Base-by-base conservation (phyloP, 2,329 filamentous ascomycete genomes). In the Scedosporium boydii region DNA sequence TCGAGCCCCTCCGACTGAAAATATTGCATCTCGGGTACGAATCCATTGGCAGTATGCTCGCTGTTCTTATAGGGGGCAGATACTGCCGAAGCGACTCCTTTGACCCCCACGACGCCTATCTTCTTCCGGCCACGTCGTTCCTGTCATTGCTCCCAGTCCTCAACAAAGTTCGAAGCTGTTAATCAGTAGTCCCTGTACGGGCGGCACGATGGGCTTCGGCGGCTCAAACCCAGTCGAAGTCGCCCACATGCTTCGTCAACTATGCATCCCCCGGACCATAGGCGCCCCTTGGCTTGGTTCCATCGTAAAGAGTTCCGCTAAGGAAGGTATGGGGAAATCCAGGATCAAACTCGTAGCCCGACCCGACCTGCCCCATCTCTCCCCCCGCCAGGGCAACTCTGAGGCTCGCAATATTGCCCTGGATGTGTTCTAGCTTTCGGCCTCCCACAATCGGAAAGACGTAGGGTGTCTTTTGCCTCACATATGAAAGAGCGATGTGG, bases 151-250 rank as follows among this genome's bases (percentile, higher is more conserved):
- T 29, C 29, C 16, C 23, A 12, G 6, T 57, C 21, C 18, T 12
- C 1, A 57, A 14, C 9, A 9, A 7, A 6, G 18, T 3, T 38
- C 10, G 4, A 44, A n/a, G 46, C 61, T 51, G 63, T 48, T 27
- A 3, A 44, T 18, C 16, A 42, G n/a, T 26, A 56, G n/a, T 38
- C 42, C 4, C 34, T 7, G 57, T 27, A n/a, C 70, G 97, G 93
- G 96, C 79, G 93, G 51, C 12, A 7, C 91, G 23, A 83, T 97
- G 70, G 84, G 96, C 87, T 96, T 72, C 82, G 91, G 75, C 88
- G 88, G 71, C 87, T 98, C 77, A 86, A 86, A 95, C 70, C 82
- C 90, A 70, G 91, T 96, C 71, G 95, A 92, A 68, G 87, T 87
- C 60, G 88, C 90, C 66, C 86, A 23, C 21, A 18, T 23, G 23